Evolutionary conservation across 1,284 basidiomycete species (phyloP), one percentile per base, ranked within the genome.

Genomic region (Lignosus rhinocerotis): DNA sequence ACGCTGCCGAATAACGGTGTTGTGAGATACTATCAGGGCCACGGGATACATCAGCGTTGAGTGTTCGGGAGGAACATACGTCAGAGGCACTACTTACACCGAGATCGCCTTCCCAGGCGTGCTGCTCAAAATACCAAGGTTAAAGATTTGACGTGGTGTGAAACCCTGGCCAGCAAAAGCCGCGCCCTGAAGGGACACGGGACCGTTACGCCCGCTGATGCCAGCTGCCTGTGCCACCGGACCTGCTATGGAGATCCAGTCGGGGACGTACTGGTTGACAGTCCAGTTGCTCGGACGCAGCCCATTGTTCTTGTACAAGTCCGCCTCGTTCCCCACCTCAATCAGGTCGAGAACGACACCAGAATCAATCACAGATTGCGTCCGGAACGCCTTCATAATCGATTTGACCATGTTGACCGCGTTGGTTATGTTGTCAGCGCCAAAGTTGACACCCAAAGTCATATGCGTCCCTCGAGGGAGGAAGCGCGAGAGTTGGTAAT

Each of bases 381-480:
- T 77, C 17, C 69, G 56, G 66, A 87, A 88, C 6, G 82, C 85
- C 52, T 76, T 77, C 12, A 79, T 61, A 58, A 90, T 80, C 0
- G 84, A 80, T 54, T 76, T 72, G 0, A 83, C 80, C 72, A 87
- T 80, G n/a, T 85, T 78, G 48, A 80, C 78, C 0, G 80, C 81
- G 43, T 84, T 80, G 34, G 83, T 85, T 54, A 83, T 58, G 64
- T 88, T 87, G 57, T 80, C 73, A 33, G 73, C 66, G 11, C 84
- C 81, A 21, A 89, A 71, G 69, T 89, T 88, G 54, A 90, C 76
- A n/a, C 87, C 88, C 84, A 84, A 90, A n/a, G 77, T 83, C 61
- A 87, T 84, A 64, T 77, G 79, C 2, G 84, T 85, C 31, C 78
- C 82, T 12, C 70, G 61, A 32, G 84, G 86, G 46, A 90, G 77